Conservation (phyloP, 116 monocot species). For the Cymodocea nodosa region DNA sequence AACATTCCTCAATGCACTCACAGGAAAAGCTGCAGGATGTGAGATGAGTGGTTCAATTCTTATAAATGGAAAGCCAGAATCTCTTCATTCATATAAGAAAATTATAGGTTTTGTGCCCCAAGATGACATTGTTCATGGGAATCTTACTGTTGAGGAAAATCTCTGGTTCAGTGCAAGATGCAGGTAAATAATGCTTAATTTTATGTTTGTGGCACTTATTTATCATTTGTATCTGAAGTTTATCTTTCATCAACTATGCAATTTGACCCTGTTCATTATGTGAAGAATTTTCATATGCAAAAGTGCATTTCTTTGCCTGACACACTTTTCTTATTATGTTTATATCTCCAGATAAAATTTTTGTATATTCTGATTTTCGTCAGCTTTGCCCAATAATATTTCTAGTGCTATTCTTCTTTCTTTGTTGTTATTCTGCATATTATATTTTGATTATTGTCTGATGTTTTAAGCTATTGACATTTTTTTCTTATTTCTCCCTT, state of each 20-base stretch:
- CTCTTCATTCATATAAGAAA: slow-evolving; percentile 78
- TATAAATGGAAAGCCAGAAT: slow-evolving; percentile 81
- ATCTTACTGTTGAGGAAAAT: slow-evolving; percentile 98
- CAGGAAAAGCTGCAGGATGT: slow-evolving; percentile 89
- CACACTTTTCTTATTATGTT: no score
- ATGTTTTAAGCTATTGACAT: not conserved
- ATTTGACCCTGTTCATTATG: no score
- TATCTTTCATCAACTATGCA: no score
- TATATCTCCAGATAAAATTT: no score
- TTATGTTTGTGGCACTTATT: not conserved
- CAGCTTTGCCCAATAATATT: no score
- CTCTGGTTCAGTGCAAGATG: slow-evolving; percentile 98
- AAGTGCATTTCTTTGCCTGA: no score
- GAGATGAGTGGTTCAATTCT: slow-evolving; percentile 61
- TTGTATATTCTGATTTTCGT: no score
- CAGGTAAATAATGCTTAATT: slow-evolving; percentile 40
- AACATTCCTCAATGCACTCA: slow-evolving; percentile 83
- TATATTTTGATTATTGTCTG: not conserved
- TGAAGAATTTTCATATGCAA: no score
- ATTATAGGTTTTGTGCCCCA: slow-evolving; percentile 99
- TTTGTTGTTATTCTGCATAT: not conserved
- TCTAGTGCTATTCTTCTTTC: no score
- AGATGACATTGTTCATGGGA: slow-evolving; percentile 99
- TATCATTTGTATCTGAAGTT: no score
- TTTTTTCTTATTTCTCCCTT: not conserved